Evolutionary conservation across 805 yeast species (phyloP).

Genomic region (Ogataea siamensis): DNA sequence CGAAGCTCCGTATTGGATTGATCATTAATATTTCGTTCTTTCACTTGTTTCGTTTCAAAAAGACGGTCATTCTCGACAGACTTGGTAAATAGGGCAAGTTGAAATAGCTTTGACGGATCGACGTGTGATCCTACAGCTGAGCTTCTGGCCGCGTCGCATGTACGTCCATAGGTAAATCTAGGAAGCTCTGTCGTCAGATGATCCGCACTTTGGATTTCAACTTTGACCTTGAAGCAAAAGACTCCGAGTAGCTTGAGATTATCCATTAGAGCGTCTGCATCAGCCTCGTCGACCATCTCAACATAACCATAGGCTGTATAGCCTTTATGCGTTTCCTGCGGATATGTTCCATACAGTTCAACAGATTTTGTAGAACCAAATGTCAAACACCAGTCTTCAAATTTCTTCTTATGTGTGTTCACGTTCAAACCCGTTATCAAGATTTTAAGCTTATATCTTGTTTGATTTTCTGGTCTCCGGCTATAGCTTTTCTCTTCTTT

Average conservation of each 20-base stretch:
- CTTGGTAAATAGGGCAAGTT: slow-evolving; percentile 28
- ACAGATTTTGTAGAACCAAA: slow-evolving; percentile 27
- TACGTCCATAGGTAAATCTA: too few relatives aligned
- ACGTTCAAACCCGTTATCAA: slow-evolving; percentile 29
- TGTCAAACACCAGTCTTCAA: slow-evolving; percentile 29
- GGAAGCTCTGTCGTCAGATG: too few relatives aligned
- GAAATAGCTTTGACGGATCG: slow-evolving; percentile 28
- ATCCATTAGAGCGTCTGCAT: slow-evolving; percentile 26
- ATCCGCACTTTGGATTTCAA: slow-evolving; percentile 27
- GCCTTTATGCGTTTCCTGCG: slow-evolving; percentile 13
- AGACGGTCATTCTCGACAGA: slow-evolving; percentile 23
- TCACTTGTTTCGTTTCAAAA: slow-evolving; percentile 3
- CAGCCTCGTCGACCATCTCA: slow-evolving; percentile 27
- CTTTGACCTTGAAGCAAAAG: slow-evolving; percentile 31
- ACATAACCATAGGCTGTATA: slow-evolving; percentile 33
- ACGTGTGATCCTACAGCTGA: slow-evolving; percentile 26
- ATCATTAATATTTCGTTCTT: slow-evolving; percentile 3
- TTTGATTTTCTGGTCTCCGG: slow-evolving; percentile 17
- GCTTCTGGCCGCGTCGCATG: too few relatives aligned
- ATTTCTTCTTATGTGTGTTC: slow-evolving; percentile 20
- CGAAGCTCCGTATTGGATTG: slow-evolving; percentile 6
- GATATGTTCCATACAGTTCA: slow-evolving; percentile 27
- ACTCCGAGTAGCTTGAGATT: slow-evolving; percentile 24
- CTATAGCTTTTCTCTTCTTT: slow-evolving; percentile 32
- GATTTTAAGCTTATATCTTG: slow-evolving; percentile 27